phyloP scores from a whole-genome alignment of 176 grass and related monocot genomes.

The Juncus effusus region DNA sequence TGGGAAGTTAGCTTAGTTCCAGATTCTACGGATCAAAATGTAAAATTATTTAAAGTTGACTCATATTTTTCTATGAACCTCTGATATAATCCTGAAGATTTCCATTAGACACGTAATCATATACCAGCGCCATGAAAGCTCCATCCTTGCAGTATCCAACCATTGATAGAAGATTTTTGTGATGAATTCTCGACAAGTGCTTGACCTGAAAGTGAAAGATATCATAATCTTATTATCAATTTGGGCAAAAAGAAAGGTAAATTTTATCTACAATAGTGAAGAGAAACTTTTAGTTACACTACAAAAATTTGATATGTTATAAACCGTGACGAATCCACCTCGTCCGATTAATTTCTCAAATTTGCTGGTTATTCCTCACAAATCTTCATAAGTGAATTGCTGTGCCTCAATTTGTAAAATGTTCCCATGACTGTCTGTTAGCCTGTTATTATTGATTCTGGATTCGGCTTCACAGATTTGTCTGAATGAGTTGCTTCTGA shows the following conservation, averaged over 20 bases:
- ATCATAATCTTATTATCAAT: neutral
- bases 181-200: constrained; percentile 28
- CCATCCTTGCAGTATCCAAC: constrained; percentile 36
- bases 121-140: constrained; percentile 32
- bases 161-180: constrained; percentile 36
- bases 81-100: constrained; percentile 29
- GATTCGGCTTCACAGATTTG: neutral
- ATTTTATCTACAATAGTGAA: too few species aligned
- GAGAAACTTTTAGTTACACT: too few species aligned
- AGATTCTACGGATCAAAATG: too few species aligned
- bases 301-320: neutral
- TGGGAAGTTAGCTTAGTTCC: too few species aligned
- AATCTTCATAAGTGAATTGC: constrained; percentile 19
- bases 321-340: constrained; percentile 27
- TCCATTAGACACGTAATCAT: constrained; percentile 32
- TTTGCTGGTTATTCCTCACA: constrained; percentile 26
- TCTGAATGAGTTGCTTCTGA: neutral
- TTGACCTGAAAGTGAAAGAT: neutral
- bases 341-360: constrained; percentile 19
- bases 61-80: neutral
- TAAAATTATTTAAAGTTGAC: too few species aligned
- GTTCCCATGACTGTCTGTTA: neutral
- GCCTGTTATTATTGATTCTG: neutral
- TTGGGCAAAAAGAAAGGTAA: too few species aligned
- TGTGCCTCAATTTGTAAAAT: neutral